Conservation (phyloP, 2,329 filamentous ascomycete species). For the Coleophoma crateriformis region DNA sequence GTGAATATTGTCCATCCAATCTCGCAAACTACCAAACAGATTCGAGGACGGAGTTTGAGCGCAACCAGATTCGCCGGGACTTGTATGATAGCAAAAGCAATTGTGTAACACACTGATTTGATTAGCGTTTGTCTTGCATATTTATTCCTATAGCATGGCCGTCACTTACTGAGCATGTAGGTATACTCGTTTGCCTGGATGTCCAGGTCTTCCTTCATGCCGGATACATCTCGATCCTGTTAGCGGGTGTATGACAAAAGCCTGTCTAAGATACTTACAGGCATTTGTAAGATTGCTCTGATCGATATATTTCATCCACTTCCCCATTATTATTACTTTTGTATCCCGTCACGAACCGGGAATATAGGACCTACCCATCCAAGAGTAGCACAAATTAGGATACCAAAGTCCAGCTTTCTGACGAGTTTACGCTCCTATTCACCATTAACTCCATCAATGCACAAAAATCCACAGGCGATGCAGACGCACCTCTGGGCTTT, state of each 20-base stretch:
- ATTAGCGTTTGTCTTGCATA: not conserved
- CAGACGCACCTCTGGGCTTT: not conserved
- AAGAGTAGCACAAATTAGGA: not conserved
- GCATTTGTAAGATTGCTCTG: conserved; percentile 40
- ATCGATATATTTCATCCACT: conserved; percentile 32
- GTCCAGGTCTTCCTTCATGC: conserved; percentile 43
- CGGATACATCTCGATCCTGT: conserved; percentile 28
- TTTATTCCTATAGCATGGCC: conserved; percentile 4
- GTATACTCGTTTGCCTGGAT: conserved; percentile 45
- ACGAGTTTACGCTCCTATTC: not conserved
- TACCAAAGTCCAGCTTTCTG: not conserved
- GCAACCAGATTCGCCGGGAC: conserved; percentile 43
- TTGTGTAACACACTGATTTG: not conserved
- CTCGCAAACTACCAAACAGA: conserved; percentile 58
- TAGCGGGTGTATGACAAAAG: not conserved
- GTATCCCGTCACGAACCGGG: no score
- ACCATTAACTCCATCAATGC: not conserved
- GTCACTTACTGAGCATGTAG: conserved; percentile 19
- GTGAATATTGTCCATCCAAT: conserved; percentile 37
- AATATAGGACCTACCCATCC: not conserved
- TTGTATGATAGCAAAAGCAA: conserved; percentile 1
- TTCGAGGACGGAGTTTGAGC: conserved; percentile 50
- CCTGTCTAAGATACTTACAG: conserved; percentile 10
- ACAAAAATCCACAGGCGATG: not conserved
- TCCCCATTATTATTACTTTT: not conserved